Conservation (phyloP, 352 stramenopile genomes). For the Peronospora belbahrii region DNA sequence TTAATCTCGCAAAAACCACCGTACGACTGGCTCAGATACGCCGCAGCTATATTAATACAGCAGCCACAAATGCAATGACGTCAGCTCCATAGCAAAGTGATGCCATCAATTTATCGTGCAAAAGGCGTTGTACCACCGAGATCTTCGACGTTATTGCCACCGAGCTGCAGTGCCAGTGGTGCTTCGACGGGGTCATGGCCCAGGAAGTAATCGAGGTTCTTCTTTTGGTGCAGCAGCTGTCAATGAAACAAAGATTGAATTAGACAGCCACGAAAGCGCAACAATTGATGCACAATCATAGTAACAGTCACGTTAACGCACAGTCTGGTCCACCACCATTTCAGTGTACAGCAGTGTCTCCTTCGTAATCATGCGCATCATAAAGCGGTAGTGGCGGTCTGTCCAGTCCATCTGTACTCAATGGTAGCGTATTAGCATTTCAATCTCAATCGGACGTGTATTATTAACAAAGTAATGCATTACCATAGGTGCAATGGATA, state of each 20-base stretch:
- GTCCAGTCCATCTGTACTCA: slow-evolving; percentile 95
- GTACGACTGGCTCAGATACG: slow-evolving; percentile 70
- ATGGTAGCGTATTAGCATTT: neutral
- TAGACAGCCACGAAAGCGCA: neutral
- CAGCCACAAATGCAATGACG: neutral
- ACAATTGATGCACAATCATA: neutral
- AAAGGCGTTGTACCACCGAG: slow-evolving; percentile 42
- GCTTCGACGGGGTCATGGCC: slow-evolving; percentile 77
- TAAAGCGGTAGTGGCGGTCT: slow-evolving; percentile 91
- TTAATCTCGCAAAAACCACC: slow-evolving; percentile 93
- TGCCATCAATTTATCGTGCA: too few species aligned
- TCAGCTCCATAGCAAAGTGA: slow-evolving; percentile 1
- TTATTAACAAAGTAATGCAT: neutral
- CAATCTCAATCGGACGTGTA: neutral
- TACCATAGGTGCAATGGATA: slow-evolving; percentile 72
- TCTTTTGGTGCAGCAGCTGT: slow-evolving; percentile 74
- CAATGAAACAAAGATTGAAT: neutral
- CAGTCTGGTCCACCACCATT: slow-evolving; percentile 97
- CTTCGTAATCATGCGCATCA: slow-evolving; percentile 91
- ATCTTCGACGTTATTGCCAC: slow-evolving; percentile 84
- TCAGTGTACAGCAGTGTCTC: slow-evolving; percentile 95
- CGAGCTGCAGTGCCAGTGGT: slow-evolving; percentile 91
- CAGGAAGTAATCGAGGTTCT: slow-evolving; percentile 87
- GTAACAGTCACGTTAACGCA: slow-evolving; percentile 29
- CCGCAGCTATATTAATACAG: slow-evolving; percentile 39